These are phyloP conservation scores for Trametes sp. DNA, from an alignment of 1,284 basidiomycete genomes.

Conservation along the genomic window DNA sequence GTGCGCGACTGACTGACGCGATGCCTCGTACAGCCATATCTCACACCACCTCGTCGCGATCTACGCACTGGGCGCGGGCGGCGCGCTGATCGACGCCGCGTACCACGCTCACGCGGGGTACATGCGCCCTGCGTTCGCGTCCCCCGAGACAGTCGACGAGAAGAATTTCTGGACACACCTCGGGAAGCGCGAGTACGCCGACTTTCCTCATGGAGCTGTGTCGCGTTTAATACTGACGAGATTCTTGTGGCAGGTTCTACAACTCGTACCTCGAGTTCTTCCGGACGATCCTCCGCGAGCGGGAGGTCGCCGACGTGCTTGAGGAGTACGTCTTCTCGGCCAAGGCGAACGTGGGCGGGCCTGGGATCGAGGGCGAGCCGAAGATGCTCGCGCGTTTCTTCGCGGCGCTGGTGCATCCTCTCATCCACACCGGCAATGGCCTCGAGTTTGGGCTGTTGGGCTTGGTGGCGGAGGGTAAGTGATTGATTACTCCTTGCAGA, in stretches of 20 bases:
- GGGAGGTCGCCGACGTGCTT: conserved; percentile 51
- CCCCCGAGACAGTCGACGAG: conserved; percentile 51
- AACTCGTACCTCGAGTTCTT: conserved; percentile 64
- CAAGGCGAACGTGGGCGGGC: conserved; percentile 52
- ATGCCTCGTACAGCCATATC: conserved; percentile 51
- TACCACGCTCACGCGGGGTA: conserved; percentile 52
- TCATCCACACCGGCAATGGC: conserved; percentile 72
- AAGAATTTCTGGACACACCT: conserved; percentile 56
- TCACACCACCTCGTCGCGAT: conserved; percentile 59
- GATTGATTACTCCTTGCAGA: background rate
- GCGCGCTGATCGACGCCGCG: conserved; percentile 48
- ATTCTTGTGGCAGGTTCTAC: conserved; percentile 54
- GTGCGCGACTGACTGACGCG: background rate
- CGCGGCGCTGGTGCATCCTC: conserved; percentile 65
- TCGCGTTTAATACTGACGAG: background rate
- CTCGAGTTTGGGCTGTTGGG: conserved; percentile 69
- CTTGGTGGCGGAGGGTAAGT: conserved; percentile 66
- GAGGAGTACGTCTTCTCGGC: conserved; percentile 65
- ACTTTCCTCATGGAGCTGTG: background rate
- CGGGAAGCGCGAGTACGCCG: conserved; percentile 52
- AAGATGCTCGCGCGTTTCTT: conserved; percentile 69
- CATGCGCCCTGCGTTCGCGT: conserved; percentile 48
- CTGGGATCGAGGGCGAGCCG: conserved; percentile 25
- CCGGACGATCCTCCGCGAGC: conserved; percentile 49
- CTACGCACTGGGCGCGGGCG: conserved; percentile 56